A percentile compares a stretch with the other conserved stretches of the same genome.
These are phyloP conservation scores for Agaricus blazei DNA, from an alignment of 768 basidiomycete genomes.

Conservation along the genomic window DNA sequence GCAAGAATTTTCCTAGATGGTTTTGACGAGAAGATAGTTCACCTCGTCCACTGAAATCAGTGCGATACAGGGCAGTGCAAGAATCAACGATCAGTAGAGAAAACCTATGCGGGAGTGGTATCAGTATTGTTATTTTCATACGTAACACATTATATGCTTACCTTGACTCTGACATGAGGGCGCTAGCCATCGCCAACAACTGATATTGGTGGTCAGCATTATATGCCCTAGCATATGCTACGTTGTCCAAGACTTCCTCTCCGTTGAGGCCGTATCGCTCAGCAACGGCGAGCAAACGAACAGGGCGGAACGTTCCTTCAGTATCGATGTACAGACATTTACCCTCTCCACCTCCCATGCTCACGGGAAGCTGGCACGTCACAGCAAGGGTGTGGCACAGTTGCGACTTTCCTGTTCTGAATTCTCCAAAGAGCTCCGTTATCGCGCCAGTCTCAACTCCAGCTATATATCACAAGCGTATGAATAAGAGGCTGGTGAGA, in stretches of 20 bases:
- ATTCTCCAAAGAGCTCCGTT: constrained; percentile 97
- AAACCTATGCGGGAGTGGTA: constrained; percentile 53
- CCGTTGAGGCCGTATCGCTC: constrained; percentile 96
- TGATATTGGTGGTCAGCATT: constrained; percentile 97
- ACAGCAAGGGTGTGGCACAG: constrained; percentile 97
- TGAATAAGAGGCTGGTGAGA: constrained; percentile 10
- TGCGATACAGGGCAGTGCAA: constrained; percentile 91
- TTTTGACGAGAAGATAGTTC: constrained; percentile 94
- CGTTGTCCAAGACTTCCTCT: constrained; percentile 96
- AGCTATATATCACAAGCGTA: constrained; percentile 36
- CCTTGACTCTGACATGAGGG: constrained; percentile 99
- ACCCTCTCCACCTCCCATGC: constrained; percentile 98
- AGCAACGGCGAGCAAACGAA: constrained; percentile 89
- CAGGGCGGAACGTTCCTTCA: constrained; percentile 97
- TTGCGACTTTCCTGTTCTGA: constrained; percentile 97
- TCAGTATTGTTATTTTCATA: background rate
- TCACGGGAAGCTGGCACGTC: constrained; percentile 94
- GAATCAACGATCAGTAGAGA: constrained; percentile 96
- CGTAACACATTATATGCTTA: constrained; percentile 26
- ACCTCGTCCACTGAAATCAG: constrained; percentile 93
- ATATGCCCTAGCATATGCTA: constrained; percentile 97
- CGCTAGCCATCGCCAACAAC: constrained; percentile 86
- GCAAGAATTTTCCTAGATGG: constrained; percentile 92
- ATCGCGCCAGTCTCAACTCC: constrained; percentile 98
- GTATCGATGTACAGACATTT: constrained; percentile 99